Evolutionary conservation across 805 yeast species (phyloP).

Genomic region (Debaryomyces castellii): DNA sequence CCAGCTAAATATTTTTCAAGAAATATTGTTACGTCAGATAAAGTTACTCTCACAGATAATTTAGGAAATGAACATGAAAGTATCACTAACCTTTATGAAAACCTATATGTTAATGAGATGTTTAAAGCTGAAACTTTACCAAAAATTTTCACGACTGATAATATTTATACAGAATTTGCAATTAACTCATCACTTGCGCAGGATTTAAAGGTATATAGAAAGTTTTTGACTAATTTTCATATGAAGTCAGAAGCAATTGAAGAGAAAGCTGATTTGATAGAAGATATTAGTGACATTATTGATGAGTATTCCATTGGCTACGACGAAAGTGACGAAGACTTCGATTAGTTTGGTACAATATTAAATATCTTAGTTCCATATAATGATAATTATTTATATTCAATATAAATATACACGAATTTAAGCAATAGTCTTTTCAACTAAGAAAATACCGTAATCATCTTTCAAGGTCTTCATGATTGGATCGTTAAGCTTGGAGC

Average conservation of each 20-base stretch:
- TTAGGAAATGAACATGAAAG: slow-evolving; percentile 1
- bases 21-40: slow-evolving; percentile 9
- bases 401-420: neutral
- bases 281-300: slow-evolving; percentile 29
- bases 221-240: slow-evolving; percentile 15
- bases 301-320: slow-evolving; percentile 34
- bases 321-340: slow-evolving; percentile 27
- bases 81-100: slow-evolving; percentile 8
- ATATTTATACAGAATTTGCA: slow-evolving; percentile 21
- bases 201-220: slow-evolving; percentile 28
- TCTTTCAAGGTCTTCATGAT: slow-evolving; percentile 90
- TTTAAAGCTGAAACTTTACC: slow-evolving; percentile 31
- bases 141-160: slow-evolving; percentile 8
- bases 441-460: slow-evolving; percentile 80
- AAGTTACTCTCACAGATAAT: slow-evolving; percentile 1
- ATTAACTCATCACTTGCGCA: slow-evolving; percentile 22
- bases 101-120: slow-evolving; percentile 18
- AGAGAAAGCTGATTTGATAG: slow-evolving; percentile 35
- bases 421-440: slow-evolving; percentile 71
- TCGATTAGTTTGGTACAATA: slow-evolving; percentile 4
- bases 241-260: slow-evolving; percentile 22
- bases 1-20: slow-evolving; percentile 7
- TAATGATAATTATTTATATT: slow-evolving; percentile 1
- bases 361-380: neutral
- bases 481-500: slow-evolving; percentile 87